Base-by-base conservation (phyloP, 257 asterid genomes). In the Solanum verrucosum region DNA sequence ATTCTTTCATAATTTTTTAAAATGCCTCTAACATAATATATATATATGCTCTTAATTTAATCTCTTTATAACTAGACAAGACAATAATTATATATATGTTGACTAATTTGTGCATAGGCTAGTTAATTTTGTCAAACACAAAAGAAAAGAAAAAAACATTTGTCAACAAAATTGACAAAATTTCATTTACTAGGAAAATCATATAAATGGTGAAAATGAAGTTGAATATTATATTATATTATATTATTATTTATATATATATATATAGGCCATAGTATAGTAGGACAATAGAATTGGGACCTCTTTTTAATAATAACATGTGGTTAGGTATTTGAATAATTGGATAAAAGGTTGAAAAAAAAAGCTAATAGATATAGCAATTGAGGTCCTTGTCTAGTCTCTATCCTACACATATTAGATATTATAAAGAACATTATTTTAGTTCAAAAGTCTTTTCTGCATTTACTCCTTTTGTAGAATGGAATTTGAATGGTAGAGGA, bases 361-460 rank as follows among this genome's bases (percentile, higher is more conserved):
- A 33, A 31, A 75, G 27, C 34, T 75, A 37, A 12, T 20, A 74
- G 10, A 35, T 37, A 37, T 20, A 35, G 38, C 38, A 79, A 79
- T 46, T 79, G 88, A 71, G 87, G 91, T 93, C 87, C 68, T 87
- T 89, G 82, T 92, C 90, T 85, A 49, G 91, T 91, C 93, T 9
- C 77, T 15, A 85, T 89, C 92, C 71, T 81, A 59, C 31, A 35
- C 67, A 74, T 75, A 77, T 83, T 84, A 34, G 11, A 34, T 27
- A 46, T 81, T 81, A 81, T 81, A 18, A 27, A 37, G 27, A 16
- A 16, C 29, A 8, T 46, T 81, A 27, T 81, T 44, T 81, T 15
- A 81, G 68, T 81, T 81, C 18, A 29, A 46, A 81, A 46, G 85
- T 81, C 68, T 81, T 81, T 46, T 46, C 3, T 81, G 18, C 42